Evolutionary conservation across 1,284 basidiomycete genomes (phyloP).

Genomic region (Apiotrichum domesticum): DNA sequence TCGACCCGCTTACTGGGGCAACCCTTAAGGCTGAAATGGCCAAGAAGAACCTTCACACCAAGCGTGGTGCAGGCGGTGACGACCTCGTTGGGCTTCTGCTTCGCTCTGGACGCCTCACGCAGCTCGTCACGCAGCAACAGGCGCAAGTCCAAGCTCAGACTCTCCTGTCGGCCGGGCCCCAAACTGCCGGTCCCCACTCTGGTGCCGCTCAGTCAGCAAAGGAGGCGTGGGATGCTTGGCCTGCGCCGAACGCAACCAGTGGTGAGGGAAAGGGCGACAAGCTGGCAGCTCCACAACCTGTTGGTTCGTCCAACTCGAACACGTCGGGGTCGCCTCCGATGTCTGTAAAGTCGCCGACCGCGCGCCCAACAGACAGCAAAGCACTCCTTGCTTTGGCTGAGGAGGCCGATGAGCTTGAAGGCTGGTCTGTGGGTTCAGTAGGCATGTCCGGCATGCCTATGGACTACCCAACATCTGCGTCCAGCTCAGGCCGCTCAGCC

Average conservation of each 20-base stretch:
- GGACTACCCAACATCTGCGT: slow-evolving; percentile 6
- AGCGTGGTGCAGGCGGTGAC: slow-evolving; percentile 60
- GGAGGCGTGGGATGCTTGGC: slow-evolving; percentile 36
- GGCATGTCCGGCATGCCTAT: slow-evolving; percentile 26
- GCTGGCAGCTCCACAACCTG: slow-evolving; percentile 5
- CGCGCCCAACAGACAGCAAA: slow-evolving; percentile 40
- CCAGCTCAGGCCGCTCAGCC: slow-evolving; percentile 4
- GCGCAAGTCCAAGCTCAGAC: slow-evolving; percentile 11
- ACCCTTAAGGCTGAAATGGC: slow-evolving; percentile 98
- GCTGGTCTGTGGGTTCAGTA: slow-evolving; percentile 37
- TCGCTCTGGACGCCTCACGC: slow-evolving; percentile 33
- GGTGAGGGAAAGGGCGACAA: slow-evolving; percentile 12
- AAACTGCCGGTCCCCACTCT: slow-evolving; percentile 6
- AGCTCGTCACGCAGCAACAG: slow-evolving; percentile 17
- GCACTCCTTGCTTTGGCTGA: slow-evolving; percentile 45
- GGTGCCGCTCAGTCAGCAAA: slow-evolving; percentile 19
- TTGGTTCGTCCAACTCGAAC: slow-evolving; percentile 19
- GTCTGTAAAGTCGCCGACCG: slow-evolving; percentile 30
- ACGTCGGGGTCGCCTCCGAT: slow-evolving; percentile 31
- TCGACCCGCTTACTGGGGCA: slow-evolving; percentile 90
- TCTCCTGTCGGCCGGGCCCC: background rate
- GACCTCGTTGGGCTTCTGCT: slow-evolving; percentile 42
- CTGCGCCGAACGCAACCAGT: slow-evolving; percentile 11
- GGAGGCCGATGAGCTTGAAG: slow-evolving; percentile 46
- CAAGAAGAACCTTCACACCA: slow-evolving; percentile 98